Percentiles rank a stretch among this genome's conserved stretches.
Conservation (phyloP, 2,329 filamentous ascomycete species). For the Bipolaris sorokiniana region DNA sequence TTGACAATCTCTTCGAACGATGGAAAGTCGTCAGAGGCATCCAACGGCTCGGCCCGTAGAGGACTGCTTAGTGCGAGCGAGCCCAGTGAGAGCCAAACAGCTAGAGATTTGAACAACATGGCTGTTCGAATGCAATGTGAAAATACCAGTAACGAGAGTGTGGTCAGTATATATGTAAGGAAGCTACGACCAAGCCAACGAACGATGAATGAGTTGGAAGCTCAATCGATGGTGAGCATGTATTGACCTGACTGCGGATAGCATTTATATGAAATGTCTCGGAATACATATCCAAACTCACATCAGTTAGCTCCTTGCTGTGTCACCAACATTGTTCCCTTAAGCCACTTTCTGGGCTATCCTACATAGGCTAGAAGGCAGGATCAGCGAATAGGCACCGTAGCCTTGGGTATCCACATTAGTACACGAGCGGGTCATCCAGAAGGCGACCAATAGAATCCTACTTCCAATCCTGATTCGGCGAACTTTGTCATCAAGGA, state of each 20-base stretch:
- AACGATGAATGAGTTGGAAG: conserved; percentile 11
- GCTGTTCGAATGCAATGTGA: conserved; percentile 14
- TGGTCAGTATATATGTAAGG: conserved; percentile 19
- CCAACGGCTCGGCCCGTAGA: conserved; percentile 19
- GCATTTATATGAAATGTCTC: conserved; percentile 25
- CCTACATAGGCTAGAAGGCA: conserved; percentile 1
- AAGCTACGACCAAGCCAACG: conserved; percentile 18
- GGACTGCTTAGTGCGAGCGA: conserved; percentile 39
- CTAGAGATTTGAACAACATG: conserved; percentile 37
- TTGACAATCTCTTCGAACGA: conserved; percentile 29
- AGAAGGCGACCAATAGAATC: not conserved
- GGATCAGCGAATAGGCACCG: conserved; percentile 4
- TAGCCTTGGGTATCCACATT: not conserved
- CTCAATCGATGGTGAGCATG: conserved; percentile 13
- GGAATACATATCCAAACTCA: not conserved
- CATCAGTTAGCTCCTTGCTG: conserved; percentile 7
- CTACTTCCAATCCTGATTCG: not conserved
- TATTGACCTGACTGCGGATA: conserved; percentile 9
- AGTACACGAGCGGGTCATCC: not conserved
- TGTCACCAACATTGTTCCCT: conserved; percentile 11
- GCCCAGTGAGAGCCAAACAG: conserved; percentile 34
- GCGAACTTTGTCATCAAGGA: conserved; percentile 1
- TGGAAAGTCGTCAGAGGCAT: conserved; percentile 9
- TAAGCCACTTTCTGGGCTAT: not conserved
- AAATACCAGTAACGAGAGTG: conserved; percentile 6